A percentile compares a stretch with the other conserved stretches of the same genome.
These are phyloP conservation scores for Arabidopsis lyrata DNA, from an alignment of 441 rosid genomes.

Conservation along the genomic window DNA sequence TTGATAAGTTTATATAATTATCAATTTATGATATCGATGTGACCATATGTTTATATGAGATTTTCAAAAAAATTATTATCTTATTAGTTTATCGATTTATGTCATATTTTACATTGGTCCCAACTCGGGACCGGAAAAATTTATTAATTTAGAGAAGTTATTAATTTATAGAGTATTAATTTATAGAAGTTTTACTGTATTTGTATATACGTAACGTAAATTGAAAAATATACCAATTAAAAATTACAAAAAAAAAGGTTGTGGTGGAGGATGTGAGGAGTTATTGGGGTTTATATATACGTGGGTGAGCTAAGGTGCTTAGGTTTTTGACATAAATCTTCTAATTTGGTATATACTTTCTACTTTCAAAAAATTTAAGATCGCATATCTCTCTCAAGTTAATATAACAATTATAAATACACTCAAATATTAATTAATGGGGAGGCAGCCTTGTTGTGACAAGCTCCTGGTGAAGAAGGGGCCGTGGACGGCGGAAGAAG, in stretches of 20 bases:
- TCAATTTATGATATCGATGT: no score
- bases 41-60: no score
- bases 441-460: slow-evolving; percentile 77
- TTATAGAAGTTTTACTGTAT: no score
- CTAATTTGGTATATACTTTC: slow-evolving; percentile 39
- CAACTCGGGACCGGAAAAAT: no score
- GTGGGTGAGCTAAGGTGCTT: slow-evolving; percentile 57
- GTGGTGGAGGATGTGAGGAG: not conserved
- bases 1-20: no score
- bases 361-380: slow-evolving; percentile 26
- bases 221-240: not conserved
- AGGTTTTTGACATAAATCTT: slow-evolving; percentile 47
- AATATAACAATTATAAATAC: not conserved
- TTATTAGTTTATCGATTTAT: no score
- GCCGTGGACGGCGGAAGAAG: slow-evolving; percentile 83
- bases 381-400: slow-evolving; percentile 1
- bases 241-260: not conserved
- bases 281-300: slow-evolving; percentile 46
- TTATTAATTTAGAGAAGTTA: no score
- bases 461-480: slow-evolving; percentile 73
- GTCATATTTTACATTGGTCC: no score
- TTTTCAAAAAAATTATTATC: no score
- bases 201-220: not conserved
- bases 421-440: slow-evolving; percentile 24
- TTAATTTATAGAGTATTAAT: no score